Evolutionary conservation across 192 early-diverging fungal species (phyloP).

Genomic region (Entrophospora sp.): DNA sequence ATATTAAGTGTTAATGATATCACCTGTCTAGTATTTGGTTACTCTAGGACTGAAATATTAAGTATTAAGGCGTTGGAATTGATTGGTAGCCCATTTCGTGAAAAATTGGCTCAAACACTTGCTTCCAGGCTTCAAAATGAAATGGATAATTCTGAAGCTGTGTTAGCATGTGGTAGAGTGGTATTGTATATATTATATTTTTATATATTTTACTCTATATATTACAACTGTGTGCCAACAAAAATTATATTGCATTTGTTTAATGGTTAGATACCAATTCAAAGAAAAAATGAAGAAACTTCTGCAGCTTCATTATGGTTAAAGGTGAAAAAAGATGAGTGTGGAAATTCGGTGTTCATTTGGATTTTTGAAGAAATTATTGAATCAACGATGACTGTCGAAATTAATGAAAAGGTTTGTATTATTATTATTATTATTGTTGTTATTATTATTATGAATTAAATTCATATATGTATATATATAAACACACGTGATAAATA

Average conservation of each 20-base stretch:
- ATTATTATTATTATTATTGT: no score
- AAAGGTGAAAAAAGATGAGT: constrained; percentile 40
- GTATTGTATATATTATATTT: constrained; percentile 24
- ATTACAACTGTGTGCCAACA: neutral
- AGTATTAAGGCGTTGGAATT: constrained; percentile 35
- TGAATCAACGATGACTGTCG: constrained; percentile 33
- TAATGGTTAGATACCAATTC: constrained; percentile 39
- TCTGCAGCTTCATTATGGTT: constrained; percentile 57
- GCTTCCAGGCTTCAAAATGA: constrained; percentile 25
- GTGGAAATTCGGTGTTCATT: constrained; percentile 39
- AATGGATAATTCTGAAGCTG: constrained; percentile 29
- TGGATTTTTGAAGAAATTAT: constrained; percentile 61
- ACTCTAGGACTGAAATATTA: constrained; percentile 28
- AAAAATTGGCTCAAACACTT: constrained; percentile 28
- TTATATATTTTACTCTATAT: neutral
- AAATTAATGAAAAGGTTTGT: constrained; percentile 36
- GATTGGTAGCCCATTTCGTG: constrained; percentile 36
- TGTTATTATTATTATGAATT: no score
- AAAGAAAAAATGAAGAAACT: constrained; percentile 39
- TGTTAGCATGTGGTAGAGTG: constrained; percentile 45
- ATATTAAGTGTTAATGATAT: constrained; percentile 53
- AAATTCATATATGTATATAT: no score
- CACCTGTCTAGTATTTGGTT: constrained; percentile 44
- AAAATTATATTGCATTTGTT: neutral
- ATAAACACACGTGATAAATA: no score